Evolutionary conservation across 2,329 filamentous ascomycete genomes (phyloP).

Genomic region (Sclerotinia nivalis): DNA sequence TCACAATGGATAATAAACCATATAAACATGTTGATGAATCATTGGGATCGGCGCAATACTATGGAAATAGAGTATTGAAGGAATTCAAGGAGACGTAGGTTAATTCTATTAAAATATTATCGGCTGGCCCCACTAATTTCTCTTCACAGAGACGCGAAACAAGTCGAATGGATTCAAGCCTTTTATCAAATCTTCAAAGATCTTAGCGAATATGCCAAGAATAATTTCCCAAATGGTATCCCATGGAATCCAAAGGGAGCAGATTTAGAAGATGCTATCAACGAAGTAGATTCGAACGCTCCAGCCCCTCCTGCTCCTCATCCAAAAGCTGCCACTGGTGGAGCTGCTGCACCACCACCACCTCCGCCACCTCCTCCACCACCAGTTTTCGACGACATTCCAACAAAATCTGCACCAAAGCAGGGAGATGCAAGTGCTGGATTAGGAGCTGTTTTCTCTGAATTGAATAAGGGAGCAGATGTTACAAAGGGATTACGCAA

Average conservation of each 20-base stretch:
- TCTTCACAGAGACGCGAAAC: slow-evolving; percentile 65
- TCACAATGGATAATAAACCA: slow-evolving; percentile 79
- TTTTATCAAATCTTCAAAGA: slow-evolving; percentile 90
- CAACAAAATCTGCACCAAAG: slow-evolving; percentile 48
- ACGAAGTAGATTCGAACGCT: slow-evolving; percentile 60
- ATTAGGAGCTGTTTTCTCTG: slow-evolving; percentile 84
- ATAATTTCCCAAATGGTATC: slow-evolving; percentile 76
- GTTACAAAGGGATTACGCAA: slow-evolving; percentile 89
- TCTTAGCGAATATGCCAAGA: slow-evolving; percentile 79
- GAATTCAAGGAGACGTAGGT: slow-evolving; percentile 79
- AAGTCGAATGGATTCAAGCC: slow-evolving; percentile 87
- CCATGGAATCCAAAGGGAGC: slow-evolving; percentile 82
- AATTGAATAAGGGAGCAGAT: slow-evolving; percentile 84
- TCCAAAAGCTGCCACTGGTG: slow-evolving; percentile 42
- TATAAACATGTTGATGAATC: slow-evolving; percentile 83
- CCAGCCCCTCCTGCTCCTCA: slow-evolving; percentile 59
- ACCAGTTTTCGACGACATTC: slow-evolving; percentile 54
- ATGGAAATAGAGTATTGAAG: slow-evolving; percentile 90
- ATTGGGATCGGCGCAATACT: slow-evolving; percentile 84
- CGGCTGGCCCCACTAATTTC: slow-evolving; percentile 21
- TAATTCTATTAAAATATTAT: background rate
- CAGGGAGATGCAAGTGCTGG: slow-evolving; percentile 54
- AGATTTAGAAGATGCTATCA: slow-evolving; percentile 66
- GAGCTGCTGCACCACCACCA: slow-evolving; percentile 16
- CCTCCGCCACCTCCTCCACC: slow-evolving; percentile 62